A percentile compares a stretch with the other conserved stretches of the same genome.
phyloP scores from a whole-genome alignment of 768 basidiomycete species.

The Terana coerulea region DNA sequence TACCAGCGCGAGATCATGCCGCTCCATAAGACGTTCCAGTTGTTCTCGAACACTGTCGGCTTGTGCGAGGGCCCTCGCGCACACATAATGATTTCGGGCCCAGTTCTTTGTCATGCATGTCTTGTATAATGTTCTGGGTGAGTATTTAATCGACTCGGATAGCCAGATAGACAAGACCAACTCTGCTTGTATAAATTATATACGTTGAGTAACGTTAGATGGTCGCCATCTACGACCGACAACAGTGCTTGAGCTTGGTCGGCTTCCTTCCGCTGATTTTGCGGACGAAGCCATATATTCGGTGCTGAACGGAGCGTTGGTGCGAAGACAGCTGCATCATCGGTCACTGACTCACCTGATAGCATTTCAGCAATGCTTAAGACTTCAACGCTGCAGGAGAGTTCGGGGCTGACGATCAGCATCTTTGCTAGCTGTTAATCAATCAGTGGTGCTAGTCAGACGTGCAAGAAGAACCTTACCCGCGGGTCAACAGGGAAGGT shows the following conservation, averaged over 20 bases:
- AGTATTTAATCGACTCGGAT: too few relatives aligned
- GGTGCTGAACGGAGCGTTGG: conserved; percentile 50
- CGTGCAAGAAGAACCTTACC: conserved; percentile 47
- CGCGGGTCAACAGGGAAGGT: conserved; percentile 98
- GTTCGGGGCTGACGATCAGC: conserved; percentile 91
- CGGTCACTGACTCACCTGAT: conserved; percentile 55
- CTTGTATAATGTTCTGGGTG: conserved; percentile 40
- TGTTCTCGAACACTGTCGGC: conserved; percentile 94
- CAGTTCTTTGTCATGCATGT: conserved; percentile 79
- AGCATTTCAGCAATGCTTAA: conserved; percentile 95
- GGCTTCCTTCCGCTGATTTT: conserved; percentile 84
- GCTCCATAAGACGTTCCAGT: conserved; percentile 88
- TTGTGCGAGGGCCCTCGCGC: conserved; percentile 75
- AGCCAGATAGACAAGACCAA: too few relatives aligned
- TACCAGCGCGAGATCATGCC: conserved; percentile 74
- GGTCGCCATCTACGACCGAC: conserved; percentile 94
- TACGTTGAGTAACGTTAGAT: conserved; percentile 90
- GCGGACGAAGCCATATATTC: conserved; percentile 89
- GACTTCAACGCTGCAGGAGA: conserved; percentile 94
- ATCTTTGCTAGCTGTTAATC: conserved; percentile 75
- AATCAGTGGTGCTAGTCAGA: neutral
- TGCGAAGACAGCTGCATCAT: too few relatives aligned
- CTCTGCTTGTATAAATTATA: conserved; percentile 89
- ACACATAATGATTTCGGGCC: conserved; percentile 90
- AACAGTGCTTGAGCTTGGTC: conserved; percentile 88